Percentiles rank a stretch among this genome's conserved stretches.
phyloP scores from a whole-genome alignment of 768 basidiomycete genomes.

The Hebeloma cylindrosporum region DNA sequence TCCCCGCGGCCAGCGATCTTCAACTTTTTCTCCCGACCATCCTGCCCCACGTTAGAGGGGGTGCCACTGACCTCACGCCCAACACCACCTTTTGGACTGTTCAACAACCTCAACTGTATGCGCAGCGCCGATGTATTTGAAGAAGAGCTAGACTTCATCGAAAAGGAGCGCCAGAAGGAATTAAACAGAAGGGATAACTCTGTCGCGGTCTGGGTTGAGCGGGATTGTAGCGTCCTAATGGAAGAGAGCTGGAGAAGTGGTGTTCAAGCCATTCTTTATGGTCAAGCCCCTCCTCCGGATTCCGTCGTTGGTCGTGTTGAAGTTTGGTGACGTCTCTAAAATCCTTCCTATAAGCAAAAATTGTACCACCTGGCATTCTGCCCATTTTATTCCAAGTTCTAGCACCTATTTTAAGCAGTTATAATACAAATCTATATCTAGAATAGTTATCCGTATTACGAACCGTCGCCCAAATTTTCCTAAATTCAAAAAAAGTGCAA shows the following conservation, averaged over 20 bases:
- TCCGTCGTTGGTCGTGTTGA: constrained; percentile 2
- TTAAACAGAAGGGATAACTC: background rate
- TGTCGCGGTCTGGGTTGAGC: constrained; percentile 6
- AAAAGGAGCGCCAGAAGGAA: constrained; percentile 5
- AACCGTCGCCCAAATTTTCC: too few species aligned
- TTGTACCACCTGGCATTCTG: too few species aligned
- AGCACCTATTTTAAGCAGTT: too few species aligned
- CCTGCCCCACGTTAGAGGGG: too few species aligned
- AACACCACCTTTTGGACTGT: background rate
- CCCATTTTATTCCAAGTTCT: too few species aligned
- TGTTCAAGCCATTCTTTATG: constrained; percentile 14
- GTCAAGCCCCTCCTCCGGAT: background rate
- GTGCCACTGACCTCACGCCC: too few species aligned
- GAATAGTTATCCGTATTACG: too few species aligned
- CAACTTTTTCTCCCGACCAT: background rate
- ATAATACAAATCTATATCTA: too few species aligned
- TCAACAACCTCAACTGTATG: constrained; percentile 11
- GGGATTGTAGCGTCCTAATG: background rate
- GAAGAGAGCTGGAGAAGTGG: constrained; percentile 16
- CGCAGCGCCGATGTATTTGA: constrained; percentile 13
- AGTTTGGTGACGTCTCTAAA: too few species aligned
- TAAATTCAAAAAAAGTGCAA: too few species aligned
- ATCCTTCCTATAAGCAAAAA: too few species aligned
- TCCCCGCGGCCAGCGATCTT: background rate
- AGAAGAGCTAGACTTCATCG: constrained; percentile 13